Evolutionary conservation across 1,284 basidiomycete genomes (phyloP), one percentile per base, ranked within the genome.

Genomic region (Ceratobasidium sp.): DNA sequence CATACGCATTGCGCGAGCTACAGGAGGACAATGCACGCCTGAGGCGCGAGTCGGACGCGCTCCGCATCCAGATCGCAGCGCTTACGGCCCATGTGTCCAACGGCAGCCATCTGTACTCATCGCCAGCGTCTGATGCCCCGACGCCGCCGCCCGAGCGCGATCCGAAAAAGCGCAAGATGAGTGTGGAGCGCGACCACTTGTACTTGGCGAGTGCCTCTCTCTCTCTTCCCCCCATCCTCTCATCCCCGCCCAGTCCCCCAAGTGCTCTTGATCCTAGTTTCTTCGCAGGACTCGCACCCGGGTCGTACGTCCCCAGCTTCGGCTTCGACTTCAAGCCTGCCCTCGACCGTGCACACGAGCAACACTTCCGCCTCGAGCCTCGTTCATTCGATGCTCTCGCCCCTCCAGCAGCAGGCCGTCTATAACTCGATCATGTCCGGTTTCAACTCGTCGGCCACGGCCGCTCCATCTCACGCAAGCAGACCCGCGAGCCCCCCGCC

Each of bases 1-100:
- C 65, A 6, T 53, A 68, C 20, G 86, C 88, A 74, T 88, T 91
- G 73, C 84, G 87, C 32, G 90, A 91, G 75, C 85, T 92, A 62
- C 88, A 92, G 76, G 85, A 89, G 74, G 90, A 92, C 75, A 90
- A 90, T 74, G 78, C 82, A 49, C 80, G 86, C 15, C 80, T 92
- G 3, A 82, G 84, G 70, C 85, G 86, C 71, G 90, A 92, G 77
- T 86, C 34, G n/a, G 42, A 50, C 32, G 49, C 50, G 2, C 40
- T 68, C 25, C 65, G 70, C 10, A 35, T 54, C 20, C 70, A 71
- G 45, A 22, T 68, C 29, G 67, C 54, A 5, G 70, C 56, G 2
- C 47, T 69, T 45, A 43, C 31, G 17, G 55, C 67, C 1, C 67
- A 56, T 34, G 67, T 56, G 20, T 34, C 31, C 34, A 3, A 17